Conservation (phyloP, 202 grass and related monocot species). For the Eragrostis tef region DNA sequence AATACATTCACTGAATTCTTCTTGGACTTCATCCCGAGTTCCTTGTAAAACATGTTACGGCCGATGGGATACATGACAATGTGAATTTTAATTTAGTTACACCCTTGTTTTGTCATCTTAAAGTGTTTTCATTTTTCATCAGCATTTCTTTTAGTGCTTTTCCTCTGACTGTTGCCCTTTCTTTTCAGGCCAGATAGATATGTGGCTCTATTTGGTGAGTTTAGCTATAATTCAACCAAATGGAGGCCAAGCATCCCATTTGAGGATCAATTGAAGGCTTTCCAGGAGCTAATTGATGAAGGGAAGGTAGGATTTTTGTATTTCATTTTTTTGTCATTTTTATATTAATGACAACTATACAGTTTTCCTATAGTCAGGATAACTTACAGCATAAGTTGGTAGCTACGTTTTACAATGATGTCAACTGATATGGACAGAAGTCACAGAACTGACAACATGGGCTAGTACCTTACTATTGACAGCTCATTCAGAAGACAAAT, state of each 20-base stretch:
- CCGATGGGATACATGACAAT: not conserved
- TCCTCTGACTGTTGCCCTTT: constrained; percentile 22
- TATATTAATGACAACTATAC: not conserved
- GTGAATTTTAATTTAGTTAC: not conserved
- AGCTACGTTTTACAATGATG: not conserved
- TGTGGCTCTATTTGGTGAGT: constrained; percentile 82
- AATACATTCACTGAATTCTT: not conserved
- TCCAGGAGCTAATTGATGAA: constrained; percentile 79
- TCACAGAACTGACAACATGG: not conserved
- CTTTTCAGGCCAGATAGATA: constrained; percentile 94
- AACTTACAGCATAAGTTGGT: not conserved
- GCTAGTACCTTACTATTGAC: not conserved
- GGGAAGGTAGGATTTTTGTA: constrained; percentile 66
- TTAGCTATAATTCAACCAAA: constrained; percentile 71
- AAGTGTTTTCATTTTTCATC: not conserved
- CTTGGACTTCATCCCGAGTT: not conserved
- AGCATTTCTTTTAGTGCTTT: not conserved
- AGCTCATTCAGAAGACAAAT: constrained; percentile 1
- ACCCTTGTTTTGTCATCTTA: not conserved
- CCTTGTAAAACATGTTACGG: not conserved
- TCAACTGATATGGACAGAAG: not conserved
- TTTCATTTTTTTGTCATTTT: constrained; percentile 25
- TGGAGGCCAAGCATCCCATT: constrained; percentile 90
- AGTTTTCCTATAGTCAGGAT: not conserved
- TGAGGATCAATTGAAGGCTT: constrained; percentile 76